Percentiles rank a stretch among this genome's conserved stretches.
These are phyloP conservation scores for Fusarium denticulatum DNA, from an alignment of 2,329 filamentous ascomycete species.

Conservation along the genomic window DNA sequence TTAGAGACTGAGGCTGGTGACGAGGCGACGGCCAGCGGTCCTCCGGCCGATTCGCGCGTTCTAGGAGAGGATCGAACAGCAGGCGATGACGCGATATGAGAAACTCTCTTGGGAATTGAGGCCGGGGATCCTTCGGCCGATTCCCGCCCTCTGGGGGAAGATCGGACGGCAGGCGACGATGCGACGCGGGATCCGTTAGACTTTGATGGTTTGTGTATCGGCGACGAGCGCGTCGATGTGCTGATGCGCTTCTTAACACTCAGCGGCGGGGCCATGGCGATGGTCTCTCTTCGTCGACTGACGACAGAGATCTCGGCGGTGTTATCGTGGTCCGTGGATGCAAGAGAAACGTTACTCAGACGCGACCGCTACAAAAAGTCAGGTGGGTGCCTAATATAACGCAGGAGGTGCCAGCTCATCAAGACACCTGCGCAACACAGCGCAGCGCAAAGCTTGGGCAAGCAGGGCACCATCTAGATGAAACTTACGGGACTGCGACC, in stretches of 20 bases:
- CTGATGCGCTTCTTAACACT: not conserved
- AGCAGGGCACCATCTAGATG: not conserved
- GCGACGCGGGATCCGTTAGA: not conserved
- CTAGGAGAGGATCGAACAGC: not conserved
- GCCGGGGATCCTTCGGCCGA: not conserved
- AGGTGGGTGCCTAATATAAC: not conserved
- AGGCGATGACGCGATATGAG: not conserved
- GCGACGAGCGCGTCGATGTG: not conserved
- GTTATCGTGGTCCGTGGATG: constrained; percentile 6
- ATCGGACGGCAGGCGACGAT: not conserved
- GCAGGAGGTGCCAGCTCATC: not conserved
- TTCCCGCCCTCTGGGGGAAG: not conserved
- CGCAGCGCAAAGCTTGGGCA: not conserved
- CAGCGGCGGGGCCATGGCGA: constrained; percentile 8
- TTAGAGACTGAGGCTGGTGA: not conserved
- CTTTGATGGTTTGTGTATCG: not conserved
- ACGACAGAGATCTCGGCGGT: constrained; percentile 5
- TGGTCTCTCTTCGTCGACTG: constrained; percentile 4
- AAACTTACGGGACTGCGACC: constrained; percentile 32
- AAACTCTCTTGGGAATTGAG: not conserved
- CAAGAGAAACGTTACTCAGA: constrained; percentile 24
- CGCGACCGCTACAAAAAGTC: constrained; percentile 13
- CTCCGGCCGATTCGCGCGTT: not conserved
- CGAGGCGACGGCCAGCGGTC: not conserved
- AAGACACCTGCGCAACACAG: not conserved